Conservation (phyloP, 306 rosid genomes). For the Prunus fruticosa region DNA sequence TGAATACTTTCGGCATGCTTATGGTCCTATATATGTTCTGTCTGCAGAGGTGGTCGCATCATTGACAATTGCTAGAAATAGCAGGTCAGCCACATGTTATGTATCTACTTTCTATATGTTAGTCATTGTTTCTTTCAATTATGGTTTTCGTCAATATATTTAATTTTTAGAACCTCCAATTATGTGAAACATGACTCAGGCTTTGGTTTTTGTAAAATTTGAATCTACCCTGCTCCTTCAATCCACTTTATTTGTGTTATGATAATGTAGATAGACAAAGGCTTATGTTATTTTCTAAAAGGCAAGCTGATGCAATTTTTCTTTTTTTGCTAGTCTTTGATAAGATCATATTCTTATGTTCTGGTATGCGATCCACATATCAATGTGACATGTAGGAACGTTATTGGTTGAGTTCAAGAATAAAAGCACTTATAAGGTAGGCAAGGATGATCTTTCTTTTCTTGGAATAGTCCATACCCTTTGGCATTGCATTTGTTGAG, state of each 20-base stretch:
- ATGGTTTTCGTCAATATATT: background rate
- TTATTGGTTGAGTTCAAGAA: background rate
- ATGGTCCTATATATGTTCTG: slow-evolving; percentile 35
- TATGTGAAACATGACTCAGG: background rate
- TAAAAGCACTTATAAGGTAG: background rate
- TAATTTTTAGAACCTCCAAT: background rate
- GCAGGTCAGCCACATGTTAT: slow-evolving; percentile 7
- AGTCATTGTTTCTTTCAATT: background rate
- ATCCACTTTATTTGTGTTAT: background rate
- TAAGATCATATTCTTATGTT: background rate
- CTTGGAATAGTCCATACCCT: background rate
- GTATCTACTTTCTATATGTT: background rate
- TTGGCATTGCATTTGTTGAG: background rate
- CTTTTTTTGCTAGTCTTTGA: background rate
- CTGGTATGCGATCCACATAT: background rate
- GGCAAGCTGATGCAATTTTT: background rate
- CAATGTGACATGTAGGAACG: background rate
- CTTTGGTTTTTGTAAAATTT: background rate
- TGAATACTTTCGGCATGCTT: slow-evolving; percentile 37
- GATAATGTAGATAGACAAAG: background rate
- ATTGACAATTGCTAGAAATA: slow-evolving; percentile 32
- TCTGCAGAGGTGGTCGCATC: slow-evolving; percentile 34
- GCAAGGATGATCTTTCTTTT: background rate
- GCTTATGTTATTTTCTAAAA: background rate
- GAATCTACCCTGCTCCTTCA: background rate